Percentiles rank a stretch among this genome's conserved stretches.
These are phyloP conservation scores for Cucurbita ficifolia DNA, from an alignment of 306 rosid species.

Conservation along the genomic window DNA sequence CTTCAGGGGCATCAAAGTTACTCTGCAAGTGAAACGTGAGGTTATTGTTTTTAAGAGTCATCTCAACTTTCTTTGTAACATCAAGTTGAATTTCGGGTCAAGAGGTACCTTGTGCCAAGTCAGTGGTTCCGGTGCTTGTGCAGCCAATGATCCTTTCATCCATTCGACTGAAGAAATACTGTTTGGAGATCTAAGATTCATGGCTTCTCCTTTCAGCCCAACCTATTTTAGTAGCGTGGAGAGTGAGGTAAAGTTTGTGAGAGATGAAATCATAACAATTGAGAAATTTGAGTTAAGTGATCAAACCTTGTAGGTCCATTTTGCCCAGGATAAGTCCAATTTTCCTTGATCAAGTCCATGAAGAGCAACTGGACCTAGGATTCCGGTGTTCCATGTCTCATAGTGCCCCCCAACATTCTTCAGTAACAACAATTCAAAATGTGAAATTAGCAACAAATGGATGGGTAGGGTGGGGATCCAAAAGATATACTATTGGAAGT, in stretches of 20 bases:
- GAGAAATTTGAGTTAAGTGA: constrained; percentile 8
- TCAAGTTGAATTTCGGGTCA: background rate
- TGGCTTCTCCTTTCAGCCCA: constrained; percentile 91
- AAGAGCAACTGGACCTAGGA: constrained; percentile 91
- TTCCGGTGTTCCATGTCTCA: constrained; percentile 92
- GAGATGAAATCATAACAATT: background rate
- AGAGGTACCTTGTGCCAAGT: constrained; percentile 90
- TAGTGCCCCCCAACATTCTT: constrained; percentile 96
- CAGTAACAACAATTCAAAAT: constrained; percentile 6
- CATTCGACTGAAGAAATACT: constrained; percentile 73
- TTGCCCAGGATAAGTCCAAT: constrained; percentile 81
- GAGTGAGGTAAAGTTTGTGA: constrained; percentile 2
- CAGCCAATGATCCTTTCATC: constrained; percentile 55
- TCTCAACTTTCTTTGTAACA: background rate
- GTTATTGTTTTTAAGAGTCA: background rate
- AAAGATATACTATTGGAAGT: background rate
- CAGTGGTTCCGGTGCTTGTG: constrained; percentile 59
- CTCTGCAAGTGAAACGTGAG: constrained; percentile 36
- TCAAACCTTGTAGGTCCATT: constrained; percentile 92
- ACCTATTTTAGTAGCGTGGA: constrained; percentile 35
- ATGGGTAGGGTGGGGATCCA: background rate
- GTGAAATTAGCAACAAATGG: background rate
- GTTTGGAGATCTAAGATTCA: constrained; percentile 71
- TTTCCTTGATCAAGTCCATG: constrained; percentile 91
- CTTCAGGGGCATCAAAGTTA: constrained; percentile 67